Evolutionary conservation across 257 asterid genomes (phyloP).

Genomic region (Apocynum venetum): DNA sequence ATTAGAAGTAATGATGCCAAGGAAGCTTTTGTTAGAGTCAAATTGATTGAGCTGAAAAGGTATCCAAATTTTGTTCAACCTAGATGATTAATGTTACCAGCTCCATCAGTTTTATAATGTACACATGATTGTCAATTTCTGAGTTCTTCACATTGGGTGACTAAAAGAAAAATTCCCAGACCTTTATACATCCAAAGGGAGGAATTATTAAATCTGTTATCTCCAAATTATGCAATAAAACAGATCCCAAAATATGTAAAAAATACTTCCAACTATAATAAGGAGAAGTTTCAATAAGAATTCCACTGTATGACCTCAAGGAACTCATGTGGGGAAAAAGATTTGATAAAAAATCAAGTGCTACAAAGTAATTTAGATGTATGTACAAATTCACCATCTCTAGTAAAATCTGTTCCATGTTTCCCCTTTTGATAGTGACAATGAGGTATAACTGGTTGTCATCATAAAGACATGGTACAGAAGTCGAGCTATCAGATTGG

Average conservation of each 20-base stretch:
- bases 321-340: not conserved
- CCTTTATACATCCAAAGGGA: not conserved
- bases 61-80: not conserved
- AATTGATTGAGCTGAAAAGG: not conserved
- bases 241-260: not conserved
- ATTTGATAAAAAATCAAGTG: not conserved
- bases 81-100: not conserved
- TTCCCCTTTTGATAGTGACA: not conserved
- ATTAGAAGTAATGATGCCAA: not conserved
- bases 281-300: not conserved
- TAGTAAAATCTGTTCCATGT: not conserved
- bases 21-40: not conserved
- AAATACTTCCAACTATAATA: not conserved
- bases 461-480: not conserved
- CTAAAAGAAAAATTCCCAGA: not conserved
- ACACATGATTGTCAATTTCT: not conserved
- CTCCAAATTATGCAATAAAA: not conserved
- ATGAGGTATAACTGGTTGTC: not conserved
- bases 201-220: not conserved
- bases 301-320: not conserved
- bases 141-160: not conserved
- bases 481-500: not conserved
- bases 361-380: not conserved
- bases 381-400: constrained; percentile 13
- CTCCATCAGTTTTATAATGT: not conserved